Base-by-base conservation (phyloP, 768 basidiomycete species). In the Cystobasidium tubakii region DNA sequence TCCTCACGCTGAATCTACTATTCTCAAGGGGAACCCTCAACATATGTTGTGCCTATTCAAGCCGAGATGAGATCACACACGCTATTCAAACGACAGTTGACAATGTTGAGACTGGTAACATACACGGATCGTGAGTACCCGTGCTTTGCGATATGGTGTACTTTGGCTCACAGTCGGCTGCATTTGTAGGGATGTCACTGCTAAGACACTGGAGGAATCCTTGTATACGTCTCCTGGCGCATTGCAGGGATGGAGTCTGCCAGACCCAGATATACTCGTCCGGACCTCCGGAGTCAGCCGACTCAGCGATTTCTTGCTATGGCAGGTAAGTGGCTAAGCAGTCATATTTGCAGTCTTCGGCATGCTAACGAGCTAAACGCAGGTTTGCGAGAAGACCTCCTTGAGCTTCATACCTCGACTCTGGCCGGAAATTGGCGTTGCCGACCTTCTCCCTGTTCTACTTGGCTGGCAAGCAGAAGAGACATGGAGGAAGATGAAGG, bases 341-440 rank as follows among this genome's bases (percentile, higher is more conserved):
- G 46, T 50, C 10, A n/a, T n/a, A n/a, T n/a, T n/a, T n/a, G n/a
- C n/a, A n/a, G n/a, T n/a, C n/a, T n/a, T n/a, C n/a, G n/a, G n/a
- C n/a, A 44, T 2, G 31, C 60, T 50, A 64, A 31, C 64, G 1
- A 23, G 62, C 42, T 19, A 23, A 12, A 25, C 54, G 23, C 27
- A 34, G 2, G 42, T 63, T 17, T 50, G 85, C 66, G 88, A 94
- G 78, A 81, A 89, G 76, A 91, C 92, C 0, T 91, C 94, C 77
- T 82, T 99, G 10, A 91, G 97, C 79, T 93, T 96, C 80, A 85
- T 87, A 23, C 82, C 86, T 17, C 86, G 87, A 0, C 92, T 89
- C 79, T 99, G 96, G 96, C 96, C 96, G 0, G 89, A 93, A 69
- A 95, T 96, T 78, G 90, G 92, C 3, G 79, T 97, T 1, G 84